Percentiles rank a stretch among this genome's conserved stretches.
phyloP scores from a whole-genome alignment of 1,139 yeast genomes.

The Geotrichum phurueaensis region DNA sequence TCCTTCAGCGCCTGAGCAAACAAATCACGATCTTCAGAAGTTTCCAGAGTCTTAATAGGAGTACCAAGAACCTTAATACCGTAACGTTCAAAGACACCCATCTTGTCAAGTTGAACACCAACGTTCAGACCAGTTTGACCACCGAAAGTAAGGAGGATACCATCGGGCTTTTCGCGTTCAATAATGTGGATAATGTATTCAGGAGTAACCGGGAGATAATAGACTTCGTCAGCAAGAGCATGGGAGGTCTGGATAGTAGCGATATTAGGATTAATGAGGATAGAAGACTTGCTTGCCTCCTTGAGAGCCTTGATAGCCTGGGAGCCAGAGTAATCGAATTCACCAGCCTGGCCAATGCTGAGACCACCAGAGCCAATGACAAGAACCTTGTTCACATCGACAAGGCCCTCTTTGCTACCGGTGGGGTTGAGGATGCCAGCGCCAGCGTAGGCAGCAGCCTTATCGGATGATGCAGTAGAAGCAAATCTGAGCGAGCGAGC shows the following conservation, averaged over 20 bases:
- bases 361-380: constrained; percentile 97
- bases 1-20: constrained; percentile 92
- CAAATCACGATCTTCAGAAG: constrained; percentile 95
- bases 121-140: constrained; percentile 97
- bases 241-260: constrained; percentile 98
- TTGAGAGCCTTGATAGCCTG: constrained; percentile 68
- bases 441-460: constrained; percentile 47
- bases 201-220: constrained; percentile 94
- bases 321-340: constrained; percentile 88
- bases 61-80: constrained; percentile 95
- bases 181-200: constrained; percentile 91
- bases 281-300: constrained; percentile 95
- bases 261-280: constrained; percentile 92
- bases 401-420: constrained; percentile 51
- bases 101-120: constrained; percentile 87
- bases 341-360: constrained; percentile 99
- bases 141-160: constrained; percentile 90
- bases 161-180: constrained; percentile 94
- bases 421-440: constrained; percentile 48
- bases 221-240: constrained; percentile 96
- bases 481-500: constrained; percentile 7
- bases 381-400: constrained; percentile 82
- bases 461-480: constrained; percentile 8
- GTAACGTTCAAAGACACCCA: constrained; percentile 88
- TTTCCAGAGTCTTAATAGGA: constrained; percentile 88